Conservation (phyloP, 805 yeast species). For the Citeromyces matritensis region DNA sequence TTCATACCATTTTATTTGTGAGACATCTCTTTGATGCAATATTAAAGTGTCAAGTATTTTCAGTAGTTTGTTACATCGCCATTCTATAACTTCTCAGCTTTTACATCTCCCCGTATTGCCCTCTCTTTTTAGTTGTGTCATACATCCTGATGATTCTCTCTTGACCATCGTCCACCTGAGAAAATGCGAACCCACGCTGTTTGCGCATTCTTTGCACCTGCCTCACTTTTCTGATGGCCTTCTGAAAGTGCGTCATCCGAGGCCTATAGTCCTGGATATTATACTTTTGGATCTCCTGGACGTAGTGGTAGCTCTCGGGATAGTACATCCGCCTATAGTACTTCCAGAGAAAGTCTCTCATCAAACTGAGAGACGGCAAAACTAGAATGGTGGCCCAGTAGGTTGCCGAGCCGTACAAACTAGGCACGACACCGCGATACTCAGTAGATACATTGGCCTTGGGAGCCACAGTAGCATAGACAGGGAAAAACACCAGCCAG, state of each 20-base stretch:
- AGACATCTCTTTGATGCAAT: too few species aligned
- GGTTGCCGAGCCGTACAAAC: conserved; percentile 59
- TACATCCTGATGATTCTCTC: conserved; percentile 85
- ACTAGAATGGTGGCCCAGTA: conserved; percentile 79
- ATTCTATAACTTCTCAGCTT: conserved; percentile 42
- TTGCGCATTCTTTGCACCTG: conserved; percentile 97
- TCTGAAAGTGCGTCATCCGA: conserved; percentile 93
- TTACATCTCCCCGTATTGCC: conserved; percentile 11
- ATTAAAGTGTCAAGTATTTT: background rate
- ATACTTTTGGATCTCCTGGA: conserved; percentile 92
- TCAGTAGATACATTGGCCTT: conserved; percentile 68
- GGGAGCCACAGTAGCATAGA: conserved; percentile 80
- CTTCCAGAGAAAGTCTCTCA: conserved; percentile 89
- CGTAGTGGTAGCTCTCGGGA: conserved; percentile 89
- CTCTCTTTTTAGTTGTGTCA: conserved; percentile 63
- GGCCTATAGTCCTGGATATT: conserved; percentile 90
- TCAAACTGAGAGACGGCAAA: conserved; percentile 60
- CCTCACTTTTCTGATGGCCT: conserved; percentile 91
- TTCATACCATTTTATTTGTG: too few species aligned
- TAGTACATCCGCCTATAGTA: conserved; percentile 82
- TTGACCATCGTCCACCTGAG: conserved; percentile 92
- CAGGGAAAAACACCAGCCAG: conserved; percentile 81
- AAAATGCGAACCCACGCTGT: conserved; percentile 96
- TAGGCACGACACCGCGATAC: conserved; percentile 64
- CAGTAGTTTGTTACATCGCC: background rate